Conservation (phyloP, 768 basidiomycete genomes). For the Mycena floridula region DNA sequence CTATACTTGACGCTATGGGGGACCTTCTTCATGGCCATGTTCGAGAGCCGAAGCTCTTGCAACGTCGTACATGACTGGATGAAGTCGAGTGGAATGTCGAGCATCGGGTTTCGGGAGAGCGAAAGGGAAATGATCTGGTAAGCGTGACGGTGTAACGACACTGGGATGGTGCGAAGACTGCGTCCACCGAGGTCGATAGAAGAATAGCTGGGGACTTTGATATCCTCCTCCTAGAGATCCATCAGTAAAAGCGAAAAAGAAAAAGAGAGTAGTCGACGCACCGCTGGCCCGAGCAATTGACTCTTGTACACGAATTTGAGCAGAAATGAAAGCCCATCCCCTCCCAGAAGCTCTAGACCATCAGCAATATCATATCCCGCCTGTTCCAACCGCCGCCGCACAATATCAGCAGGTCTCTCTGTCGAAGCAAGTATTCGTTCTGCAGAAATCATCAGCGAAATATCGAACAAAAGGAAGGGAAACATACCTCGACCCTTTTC, state of each 20-base stretch:
- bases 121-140: conserved; percentile 80
- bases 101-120: conserved; percentile 90
- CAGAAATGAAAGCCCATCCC: conserved; percentile 77
- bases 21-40: conserved; percentile 93
- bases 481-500: conserved; percentile 68
- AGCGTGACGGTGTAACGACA: conserved; percentile 78
- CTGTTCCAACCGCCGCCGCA: conserved; percentile 77
- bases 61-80: too few relatives aligned
- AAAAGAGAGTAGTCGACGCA: conserved; percentile 33
- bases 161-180: conserved; percentile 82
- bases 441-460: conserved; percentile 29
- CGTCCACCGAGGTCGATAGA: conserved; percentile 77
- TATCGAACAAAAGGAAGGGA: neutral
- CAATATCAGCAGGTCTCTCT: conserved; percentile 82
- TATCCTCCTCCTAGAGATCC: conserved; percentile 51
- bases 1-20: conserved; percentile 79
- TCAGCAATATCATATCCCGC: conserved; percentile 86
- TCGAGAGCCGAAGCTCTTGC: conserved; percentile 78
- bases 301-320: conserved; percentile 89
- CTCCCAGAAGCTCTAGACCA: conserved; percentile 67
- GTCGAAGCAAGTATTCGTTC: conserved; percentile 79
- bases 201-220: conserved; percentile 69
- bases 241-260: neutral
- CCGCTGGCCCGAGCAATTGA: conserved; percentile 57
- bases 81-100: too few relatives aligned